Percentiles rank a stretch among this genome's conserved stretches.
These are phyloP conservation scores for Cutaneotrichosporon mucoides DNA, from an alignment of 1,284 basidiomycete genomes.

Conservation along the genomic window DNA sequence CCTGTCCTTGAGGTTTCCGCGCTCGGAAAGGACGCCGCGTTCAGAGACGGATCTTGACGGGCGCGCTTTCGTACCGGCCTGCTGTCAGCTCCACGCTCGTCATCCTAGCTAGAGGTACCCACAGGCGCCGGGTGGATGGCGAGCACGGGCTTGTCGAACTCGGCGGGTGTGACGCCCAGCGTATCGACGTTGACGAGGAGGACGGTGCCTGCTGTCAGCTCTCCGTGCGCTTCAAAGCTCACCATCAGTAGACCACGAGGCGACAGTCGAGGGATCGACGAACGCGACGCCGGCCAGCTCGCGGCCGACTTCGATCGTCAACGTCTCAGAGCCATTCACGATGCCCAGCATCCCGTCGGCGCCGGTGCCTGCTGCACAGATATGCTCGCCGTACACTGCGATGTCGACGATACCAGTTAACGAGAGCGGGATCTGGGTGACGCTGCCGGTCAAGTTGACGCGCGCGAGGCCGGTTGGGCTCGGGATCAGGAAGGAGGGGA, in stretches of 20 bases:
- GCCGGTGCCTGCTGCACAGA: slow-evolving; percentile 13
- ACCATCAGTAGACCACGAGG: slow-evolving; percentile 10
- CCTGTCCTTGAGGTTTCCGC: background rate
- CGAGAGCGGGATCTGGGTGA: background rate
- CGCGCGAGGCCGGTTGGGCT: background rate
- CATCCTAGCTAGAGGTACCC: background rate
- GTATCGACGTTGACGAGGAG: slow-evolving; percentile 11
- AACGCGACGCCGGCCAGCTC: slow-evolving; percentile 17
- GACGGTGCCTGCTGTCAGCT: slow-evolving; percentile 1
- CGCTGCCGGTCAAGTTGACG: background rate
- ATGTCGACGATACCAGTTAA: slow-evolving; percentile 11
- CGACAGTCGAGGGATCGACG: slow-evolving; percentile 20
- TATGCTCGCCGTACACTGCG: slow-evolving; percentile 1
- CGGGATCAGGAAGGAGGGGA: background rate
- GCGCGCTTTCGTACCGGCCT: background rate
- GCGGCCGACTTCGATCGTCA: background rate
- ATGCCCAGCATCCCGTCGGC: slow-evolving; percentile 9
- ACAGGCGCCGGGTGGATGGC: slow-evolving; percentile 11
- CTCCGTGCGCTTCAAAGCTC: background rate
- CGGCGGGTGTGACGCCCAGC: slow-evolving; percentile 3
- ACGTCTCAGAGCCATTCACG: background rate
- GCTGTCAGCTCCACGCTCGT: background rate
- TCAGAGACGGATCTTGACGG: background rate
- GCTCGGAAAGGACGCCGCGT: slow-evolving; percentile 4
- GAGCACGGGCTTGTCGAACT: slow-evolving; percentile 14